Base-by-base conservation (phyloP, 306 rosid genomes). In the Luffa acutangula region DNA sequence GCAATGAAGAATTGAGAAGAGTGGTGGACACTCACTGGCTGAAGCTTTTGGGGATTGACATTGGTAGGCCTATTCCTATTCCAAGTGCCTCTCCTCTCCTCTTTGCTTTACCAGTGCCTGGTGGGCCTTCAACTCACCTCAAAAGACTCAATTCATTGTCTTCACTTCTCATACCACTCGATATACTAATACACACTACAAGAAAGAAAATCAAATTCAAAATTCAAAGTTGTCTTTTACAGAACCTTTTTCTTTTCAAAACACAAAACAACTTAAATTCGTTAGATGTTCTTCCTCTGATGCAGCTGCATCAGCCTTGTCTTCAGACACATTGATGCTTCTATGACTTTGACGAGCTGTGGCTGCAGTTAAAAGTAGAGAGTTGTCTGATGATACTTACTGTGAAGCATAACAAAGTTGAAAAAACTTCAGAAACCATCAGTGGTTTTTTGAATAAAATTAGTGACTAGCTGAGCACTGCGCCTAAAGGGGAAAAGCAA, bases 51-150 rank as follows among this genome's bases (percentile, higher is more conserved):
- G 56, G 59, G 59, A 25, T 48, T 73, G 59, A 21, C 59, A 48
- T 33, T 73, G 59, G 77, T 49, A 45, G 76, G 56, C 54, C 77
- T 46, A 48, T 21, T 46, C 20, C 5, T 21, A 46, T 71, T 51
- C 77, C 59, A 46, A 72, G 59, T 72, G 77, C 59, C 6, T 43
- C 75, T 69, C 59, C 6, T 43, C 75, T 69, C 9, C 54, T 43
- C 76, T 45, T 21, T 73, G 77, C 77, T 49, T 73, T 73, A 73
- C 78, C 41, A 31, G 60, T 25, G 31, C 31, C 31, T 25, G 31
- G 31, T 73, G 78, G 78, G 60, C 10, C 78, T 49, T 73, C 78
- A 48, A 15, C 25, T 73, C 60, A 33, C 60, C 78, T 73, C 59
- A 73, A 49, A 73, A 73, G 60, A 51, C 78, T 73, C 78, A 46